These are phyloP conservation scores for Auricularia cornea DNA, from an alignment of 768 basidiomycete species.

Conservation along the genomic window DNA sequence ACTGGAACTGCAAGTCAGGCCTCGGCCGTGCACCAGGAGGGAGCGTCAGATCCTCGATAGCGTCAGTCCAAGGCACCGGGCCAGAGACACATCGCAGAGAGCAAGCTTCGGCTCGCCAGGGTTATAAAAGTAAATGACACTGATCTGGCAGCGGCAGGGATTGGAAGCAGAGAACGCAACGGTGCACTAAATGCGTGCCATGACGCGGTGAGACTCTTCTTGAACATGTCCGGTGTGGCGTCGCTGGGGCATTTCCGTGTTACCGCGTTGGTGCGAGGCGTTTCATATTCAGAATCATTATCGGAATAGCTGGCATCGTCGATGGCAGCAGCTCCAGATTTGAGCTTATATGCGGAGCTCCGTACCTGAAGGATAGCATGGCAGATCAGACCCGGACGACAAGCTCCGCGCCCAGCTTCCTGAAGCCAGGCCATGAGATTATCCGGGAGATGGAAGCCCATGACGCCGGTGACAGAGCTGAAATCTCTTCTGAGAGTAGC, in stretches of 20 bases:
- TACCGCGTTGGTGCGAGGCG: too few relatives aligned
- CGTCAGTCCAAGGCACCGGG: not conserved
- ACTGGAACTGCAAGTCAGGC: not conserved
- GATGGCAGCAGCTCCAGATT: not conserved
- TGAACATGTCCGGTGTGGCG: not conserved
- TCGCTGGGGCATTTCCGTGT: too few relatives aligned
- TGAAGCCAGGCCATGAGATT: not conserved
- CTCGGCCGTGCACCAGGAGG: not conserved
- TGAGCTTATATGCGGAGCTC: too few relatives aligned
- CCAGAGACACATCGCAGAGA: not conserved
- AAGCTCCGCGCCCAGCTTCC: not conserved
- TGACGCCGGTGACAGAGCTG: not conserved
- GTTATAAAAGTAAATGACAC: not conserved
- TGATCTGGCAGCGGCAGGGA: not conserved
- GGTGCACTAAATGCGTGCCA: not conserved
- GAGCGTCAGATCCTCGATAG: not conserved
- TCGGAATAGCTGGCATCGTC: not conserved
- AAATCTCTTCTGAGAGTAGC: not conserved
- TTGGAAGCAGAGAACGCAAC: not conserved
- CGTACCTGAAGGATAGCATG: not conserved
- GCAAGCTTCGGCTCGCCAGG: not conserved
- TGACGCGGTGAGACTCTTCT: not conserved
- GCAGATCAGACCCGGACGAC: not conserved
- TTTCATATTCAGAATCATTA: not conserved
- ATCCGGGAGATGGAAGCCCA: not conserved